Evolutionary conservation across 331 rosid species (phyloP).

Genomic region (Quercus phellos): DNA sequence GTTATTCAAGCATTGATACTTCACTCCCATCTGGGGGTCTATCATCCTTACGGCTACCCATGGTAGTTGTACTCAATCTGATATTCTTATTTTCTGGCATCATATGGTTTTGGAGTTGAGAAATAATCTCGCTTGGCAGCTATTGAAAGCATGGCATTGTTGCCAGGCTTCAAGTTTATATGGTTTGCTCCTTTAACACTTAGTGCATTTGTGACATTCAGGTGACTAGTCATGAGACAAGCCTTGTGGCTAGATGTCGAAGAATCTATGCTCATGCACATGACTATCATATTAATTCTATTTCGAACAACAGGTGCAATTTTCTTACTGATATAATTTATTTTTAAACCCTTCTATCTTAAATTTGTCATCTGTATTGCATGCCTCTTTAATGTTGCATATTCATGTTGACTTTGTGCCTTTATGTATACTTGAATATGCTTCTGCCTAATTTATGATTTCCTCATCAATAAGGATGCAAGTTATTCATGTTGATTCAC

Average conservation of each 20-base stretch:
- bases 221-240: constrained; percentile 59
- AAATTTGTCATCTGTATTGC: neutral
- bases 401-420: neutral
- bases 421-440: constrained; percentile 6
- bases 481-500: neutral
- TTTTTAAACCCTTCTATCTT: neutral
- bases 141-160: neutral
- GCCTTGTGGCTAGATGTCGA: constrained; percentile 60
- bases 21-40: constrained; percentile 32
- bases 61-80: constrained; percentile 49
- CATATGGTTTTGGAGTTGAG: constrained; percentile 1
- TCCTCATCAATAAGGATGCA: neutral
- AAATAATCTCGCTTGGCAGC: constrained; percentile 5
- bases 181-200: constrained; percentile 10
- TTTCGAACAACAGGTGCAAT: constrained; percentile 64
- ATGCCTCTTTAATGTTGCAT: neutral
- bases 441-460: neutral
- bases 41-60: constrained; percentile 44
- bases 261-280: constrained; percentile 73
- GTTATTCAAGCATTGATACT: constrained; percentile 31
- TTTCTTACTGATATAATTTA: neutral
- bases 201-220: constrained; percentile 19
- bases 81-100: constrained; percentile 7
- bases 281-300: constrained; percentile 75
- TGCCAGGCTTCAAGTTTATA: neutral